A percentile compares a stretch with the other conserved stretches of the same genome.
phyloP scores from a whole-genome alignment of 2,329 filamentous ascomycete genomes.

The Botrytis hyacinthi region DNA sequence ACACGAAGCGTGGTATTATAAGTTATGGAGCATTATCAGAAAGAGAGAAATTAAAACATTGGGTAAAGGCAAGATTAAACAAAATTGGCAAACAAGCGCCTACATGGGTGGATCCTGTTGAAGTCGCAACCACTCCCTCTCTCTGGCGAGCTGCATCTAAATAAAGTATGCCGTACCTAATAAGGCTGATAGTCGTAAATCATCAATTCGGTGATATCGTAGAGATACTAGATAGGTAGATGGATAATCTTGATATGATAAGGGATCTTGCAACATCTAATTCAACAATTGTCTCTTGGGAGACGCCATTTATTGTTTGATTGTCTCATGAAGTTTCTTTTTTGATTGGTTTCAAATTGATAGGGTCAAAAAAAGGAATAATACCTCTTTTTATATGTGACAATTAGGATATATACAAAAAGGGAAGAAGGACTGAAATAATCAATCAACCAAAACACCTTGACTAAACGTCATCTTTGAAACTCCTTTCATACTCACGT shows the following conservation, averaged over 20 bases:
- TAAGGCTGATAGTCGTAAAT: constrained; percentile 17
- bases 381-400: not conserved
- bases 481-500: not conserved
- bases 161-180: not conserved
- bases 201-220: not conserved
- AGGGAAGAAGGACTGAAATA: not conserved
- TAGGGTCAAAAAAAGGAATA: not conserved
- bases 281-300: not conserved
- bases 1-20: not conserved
- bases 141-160: constrained; percentile 2
- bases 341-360: not conserved
- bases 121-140: not conserved
- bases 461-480: not conserved
- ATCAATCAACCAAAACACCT: constrained; percentile 2
- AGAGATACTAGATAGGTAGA: not conserved
- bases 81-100: constrained; percentile 20
- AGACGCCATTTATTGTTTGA: constrained; percentile 4
- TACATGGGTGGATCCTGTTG: constrained; percentile 6
- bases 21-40: constrained; percentile 1
- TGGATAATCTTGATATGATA: not conserved
- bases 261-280: not conserved
- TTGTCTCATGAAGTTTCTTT: not conserved
- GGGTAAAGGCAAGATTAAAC: not conserved
- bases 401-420: not conserved
- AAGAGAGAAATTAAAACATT: constrained; percentile 14